phyloP scores from a whole-genome alignment of 371 early-diverging fungal species.

The Thermomucor indicae-seudaticae region DNA sequence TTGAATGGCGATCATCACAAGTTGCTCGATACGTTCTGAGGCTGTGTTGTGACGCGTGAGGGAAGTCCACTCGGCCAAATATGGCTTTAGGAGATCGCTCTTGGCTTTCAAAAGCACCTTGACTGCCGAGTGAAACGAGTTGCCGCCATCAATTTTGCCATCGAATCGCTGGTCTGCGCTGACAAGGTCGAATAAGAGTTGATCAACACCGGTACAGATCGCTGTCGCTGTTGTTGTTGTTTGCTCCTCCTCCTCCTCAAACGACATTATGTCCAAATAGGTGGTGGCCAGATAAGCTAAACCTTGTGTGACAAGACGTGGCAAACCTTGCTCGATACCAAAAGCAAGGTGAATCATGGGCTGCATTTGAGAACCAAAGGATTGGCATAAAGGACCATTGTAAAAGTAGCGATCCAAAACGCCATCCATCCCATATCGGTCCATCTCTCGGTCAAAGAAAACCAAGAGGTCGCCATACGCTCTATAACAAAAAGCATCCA shows the following conservation, averaged over 20 bases:
- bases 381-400: conserved; percentile 9
- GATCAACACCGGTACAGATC: background rate
- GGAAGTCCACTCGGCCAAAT: conserved; percentile 20
- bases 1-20: conserved; percentile 11
- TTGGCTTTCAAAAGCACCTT: conserved; percentile 30
- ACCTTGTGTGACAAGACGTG: conserved; percentile 25
- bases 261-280: conserved; percentile 10
- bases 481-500: conserved; percentile 6
- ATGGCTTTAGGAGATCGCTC: conserved; percentile 21
- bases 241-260: conserved; percentile 1
- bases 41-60: background rate
- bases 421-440: conserved; percentile 17
- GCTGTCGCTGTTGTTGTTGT: background rate
- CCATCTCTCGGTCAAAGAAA: conserved; percentile 27
- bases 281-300: conserved; percentile 32
- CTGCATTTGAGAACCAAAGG: conserved; percentile 35
- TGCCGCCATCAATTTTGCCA: conserved; percentile 29
- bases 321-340: conserved; percentile 34
- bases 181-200: conserved; percentile 26
- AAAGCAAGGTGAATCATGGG: conserved; percentile 34
- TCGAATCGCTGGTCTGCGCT: conserved; percentile 29
- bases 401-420: conserved; percentile 22
- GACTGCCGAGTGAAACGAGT: conserved; percentile 22
- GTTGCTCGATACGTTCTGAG: conserved; percentile 5
- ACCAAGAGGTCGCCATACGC: conserved; percentile 23